phyloP scores from a whole-genome alignment of 2,329 filamentous ascomycete species.

The Conoideocrella luteorostrata region DNA sequence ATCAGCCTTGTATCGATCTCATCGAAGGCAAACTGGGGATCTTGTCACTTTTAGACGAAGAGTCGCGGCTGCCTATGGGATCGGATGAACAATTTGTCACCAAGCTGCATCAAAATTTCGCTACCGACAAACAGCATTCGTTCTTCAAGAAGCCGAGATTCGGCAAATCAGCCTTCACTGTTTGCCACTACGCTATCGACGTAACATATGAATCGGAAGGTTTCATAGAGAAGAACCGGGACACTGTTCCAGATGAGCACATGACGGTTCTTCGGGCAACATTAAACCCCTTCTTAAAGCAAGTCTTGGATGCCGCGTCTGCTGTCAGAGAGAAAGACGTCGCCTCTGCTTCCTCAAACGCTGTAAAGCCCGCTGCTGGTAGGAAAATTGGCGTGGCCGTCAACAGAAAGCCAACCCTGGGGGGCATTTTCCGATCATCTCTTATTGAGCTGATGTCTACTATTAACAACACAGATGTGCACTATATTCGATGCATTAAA shows the following conservation, averaged over 20 bases:
- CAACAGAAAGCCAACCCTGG: slow-evolving; percentile 92
- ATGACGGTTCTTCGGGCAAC: slow-evolving; percentile 86
- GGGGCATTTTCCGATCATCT: slow-evolving; percentile 97
- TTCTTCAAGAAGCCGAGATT: slow-evolving; percentile 99
- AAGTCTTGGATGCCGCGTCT: slow-evolving; percentile 79
- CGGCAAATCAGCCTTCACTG: slow-evolving; percentile 93
- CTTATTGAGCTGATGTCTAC: slow-evolving; percentile 97
- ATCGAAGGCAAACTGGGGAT: slow-evolving; percentile 97
- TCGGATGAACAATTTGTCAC: slow-evolving; percentile 95
- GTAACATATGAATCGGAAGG: slow-evolving; percentile 98
- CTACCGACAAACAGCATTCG: slow-evolving; percentile 81
- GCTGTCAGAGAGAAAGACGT: slow-evolving; percentile 85
- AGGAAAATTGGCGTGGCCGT: slow-evolving; percentile 87
- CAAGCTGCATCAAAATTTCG: slow-evolving; percentile 92
- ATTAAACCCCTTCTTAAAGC: slow-evolving; percentile 74
- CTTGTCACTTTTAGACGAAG: slow-evolving; percentile 86
- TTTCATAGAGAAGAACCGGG: slow-evolving; percentile 98
- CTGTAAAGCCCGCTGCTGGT: slow-evolving; percentile 74
- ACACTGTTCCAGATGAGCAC: slow-evolving; percentile 97
- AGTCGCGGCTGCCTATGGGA: slow-evolving; percentile 93
- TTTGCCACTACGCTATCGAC: slow-evolving; percentile 96
- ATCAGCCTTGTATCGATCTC: slow-evolving; percentile 96
- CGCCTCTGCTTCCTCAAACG: slow-evolving; percentile 55
- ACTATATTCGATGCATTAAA: slow-evolving; percentile 99
- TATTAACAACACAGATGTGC: slow-evolving; percentile 95